Conservation (phyloP, 345 rosid genomes). For the Eucalyptus guilfoylei region DNA sequence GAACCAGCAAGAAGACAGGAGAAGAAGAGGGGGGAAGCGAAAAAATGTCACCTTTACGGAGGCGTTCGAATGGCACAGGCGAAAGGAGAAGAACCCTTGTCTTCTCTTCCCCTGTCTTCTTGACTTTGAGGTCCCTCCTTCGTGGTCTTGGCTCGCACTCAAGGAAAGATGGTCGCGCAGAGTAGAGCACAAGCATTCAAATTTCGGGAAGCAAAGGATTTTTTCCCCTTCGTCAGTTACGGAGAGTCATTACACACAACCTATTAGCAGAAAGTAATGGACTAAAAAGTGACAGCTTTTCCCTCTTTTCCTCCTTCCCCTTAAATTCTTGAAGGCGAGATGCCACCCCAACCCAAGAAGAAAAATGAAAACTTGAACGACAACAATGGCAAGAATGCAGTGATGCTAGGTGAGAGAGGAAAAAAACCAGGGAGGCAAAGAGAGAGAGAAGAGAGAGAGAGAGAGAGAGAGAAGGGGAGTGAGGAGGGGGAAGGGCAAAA, state of each 20-base stretch:
- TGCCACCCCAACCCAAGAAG: not conserved
- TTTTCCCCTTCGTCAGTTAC: not conserved
- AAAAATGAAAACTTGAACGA: not conserved
- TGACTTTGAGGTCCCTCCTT: not conserved
- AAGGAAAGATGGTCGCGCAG: not conserved
- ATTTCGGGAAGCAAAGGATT: not conserved
- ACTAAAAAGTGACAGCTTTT: not conserved
- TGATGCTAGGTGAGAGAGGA: not conserved
- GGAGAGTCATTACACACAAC: not conserved
- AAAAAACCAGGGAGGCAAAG: not conserved
- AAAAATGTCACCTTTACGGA: not conserved
- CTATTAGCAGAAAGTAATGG: not conserved
- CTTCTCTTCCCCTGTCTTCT: not conserved
- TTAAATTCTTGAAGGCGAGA: not conserved
- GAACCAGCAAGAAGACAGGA: not conserved
- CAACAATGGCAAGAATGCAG: not conserved
- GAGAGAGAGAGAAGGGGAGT: not conserved
- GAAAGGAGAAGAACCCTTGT: not conserved
- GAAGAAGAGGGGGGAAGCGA: not conserved
- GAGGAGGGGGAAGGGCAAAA: not conserved
- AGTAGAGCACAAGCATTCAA: conserved; percentile 1
- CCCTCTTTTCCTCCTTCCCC: not conserved
- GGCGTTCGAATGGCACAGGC: not conserved
- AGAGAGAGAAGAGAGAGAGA: not conserved
- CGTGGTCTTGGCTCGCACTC: not conserved